Conservation (phyloP, 1,284 basidiomycete genomes). For the Thecaphora thlaspeos region DNA sequence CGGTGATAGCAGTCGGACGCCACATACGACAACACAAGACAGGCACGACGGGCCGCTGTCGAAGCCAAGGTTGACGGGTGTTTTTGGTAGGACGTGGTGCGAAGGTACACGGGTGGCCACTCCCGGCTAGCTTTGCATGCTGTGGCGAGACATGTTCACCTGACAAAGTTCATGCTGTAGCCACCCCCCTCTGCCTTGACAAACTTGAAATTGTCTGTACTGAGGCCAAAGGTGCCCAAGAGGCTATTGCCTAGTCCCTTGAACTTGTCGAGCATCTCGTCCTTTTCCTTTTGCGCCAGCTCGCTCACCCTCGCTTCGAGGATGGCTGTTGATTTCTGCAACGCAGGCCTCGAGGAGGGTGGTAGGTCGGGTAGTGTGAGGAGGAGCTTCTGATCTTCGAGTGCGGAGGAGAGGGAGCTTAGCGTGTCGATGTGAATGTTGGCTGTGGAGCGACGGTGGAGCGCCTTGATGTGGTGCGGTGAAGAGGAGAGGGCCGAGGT, state of each 20-base stretch:
- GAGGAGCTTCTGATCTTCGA: constrained; percentile 72
- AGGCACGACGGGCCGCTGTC: no score
- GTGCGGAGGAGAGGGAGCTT: constrained; percentile 75
- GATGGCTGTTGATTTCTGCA: constrained; percentile 9
- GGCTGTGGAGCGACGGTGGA: constrained; percentile 79
- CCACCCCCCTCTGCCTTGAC: constrained; percentile 78
- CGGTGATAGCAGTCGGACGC: no score
- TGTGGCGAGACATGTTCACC: no score
- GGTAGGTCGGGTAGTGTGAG: constrained; percentile 66
- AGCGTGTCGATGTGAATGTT: constrained; percentile 79
- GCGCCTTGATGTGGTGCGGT: constrained; percentile 78
- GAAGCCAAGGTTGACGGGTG: no score
- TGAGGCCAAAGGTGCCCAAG: constrained; percentile 67
- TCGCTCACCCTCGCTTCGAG: constrained; percentile 65
- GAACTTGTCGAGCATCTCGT: constrained; percentile 87
- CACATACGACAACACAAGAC: no score
- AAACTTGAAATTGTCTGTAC: constrained; percentile 73
- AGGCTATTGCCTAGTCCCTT: constrained; percentile 89
- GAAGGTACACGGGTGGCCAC: no score
- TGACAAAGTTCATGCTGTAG: constrained; percentile 80
- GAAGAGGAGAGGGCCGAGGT: constrained; percentile 76
- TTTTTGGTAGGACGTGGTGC: no score
- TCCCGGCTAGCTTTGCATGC: no score
- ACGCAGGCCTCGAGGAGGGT: constrained; percentile 61
- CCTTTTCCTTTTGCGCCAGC: constrained; percentile 77